Base-by-base conservation (phyloP, 1,284 basidiomycete genomes). In the Pyrrhoderma lamaoense region DNA sequence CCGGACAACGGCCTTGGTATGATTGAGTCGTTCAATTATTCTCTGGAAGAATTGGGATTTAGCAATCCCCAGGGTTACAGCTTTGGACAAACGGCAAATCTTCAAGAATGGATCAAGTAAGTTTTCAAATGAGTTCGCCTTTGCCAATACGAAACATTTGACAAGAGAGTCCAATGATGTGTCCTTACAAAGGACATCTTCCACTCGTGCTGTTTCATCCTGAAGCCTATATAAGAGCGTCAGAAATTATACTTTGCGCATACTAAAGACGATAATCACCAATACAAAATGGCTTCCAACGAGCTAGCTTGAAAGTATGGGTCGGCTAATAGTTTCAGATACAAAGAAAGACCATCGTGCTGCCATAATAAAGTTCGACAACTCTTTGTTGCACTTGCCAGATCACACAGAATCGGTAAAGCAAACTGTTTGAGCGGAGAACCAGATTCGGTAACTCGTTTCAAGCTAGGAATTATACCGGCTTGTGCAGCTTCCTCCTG, bases 401-500 rank as follows among this genome's bases (percentile, higher is more conserved):
- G 77, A 64, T 97, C 95, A 67, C 95, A 98, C 7, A 99, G 74
- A 58, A 98, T 94, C 0, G 95, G 95, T 45, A 99, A 72, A 0
- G 95, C 95, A 62, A 98, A 98, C 63, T 98, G 94, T 66, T 93
- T 94, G 58, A 98, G 75, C 0, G 92, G 94, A 14, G 93, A 95
- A 55, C 81, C 88, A 9, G 82, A 87, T 61, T 85, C 79, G 53
- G 94, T 90, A 44, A 97, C 85, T 2, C 83, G 80, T 65, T 93
- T 89, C 37, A 99, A 76, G 57, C 90, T 82, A 1, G 95, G 92
- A 23, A 99, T 86, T 55, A 96, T 90, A 11, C 93, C 95, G 2
- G 92, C 92, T 61, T 93, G 86, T 0, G 94, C 93, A 3, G 95
- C 93, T 67, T 98, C 95, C 68, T 98, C 95, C 67, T 98, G 95